Base-by-base conservation (phyloP, 202 grass and related monocot genomes). In the Schoenoplectus tabernaemontani region DNA sequence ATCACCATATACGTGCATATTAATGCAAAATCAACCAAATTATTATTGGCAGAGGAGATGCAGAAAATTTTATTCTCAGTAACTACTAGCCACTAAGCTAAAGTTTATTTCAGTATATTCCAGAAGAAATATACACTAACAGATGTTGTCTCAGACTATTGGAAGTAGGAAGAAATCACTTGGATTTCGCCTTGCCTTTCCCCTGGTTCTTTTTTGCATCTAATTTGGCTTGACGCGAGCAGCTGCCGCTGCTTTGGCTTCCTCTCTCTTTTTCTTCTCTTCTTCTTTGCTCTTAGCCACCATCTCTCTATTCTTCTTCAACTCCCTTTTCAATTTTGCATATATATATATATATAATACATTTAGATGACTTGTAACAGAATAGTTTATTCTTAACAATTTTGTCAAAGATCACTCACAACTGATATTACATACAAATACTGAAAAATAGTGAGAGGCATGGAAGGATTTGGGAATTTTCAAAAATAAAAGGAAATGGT, bases 201-300 rank as follows among this genome's bases (percentile, higher is more conserved):
- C 95, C 91, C 68, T 97, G 93, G n/a, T 92, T 84, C 63, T 98
- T 92, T 90, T 98, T 98, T 0, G 95, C 86, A 28, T 95, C 95
- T 59, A 98, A 83, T 83, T 98, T 98, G 84, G 95, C 91, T 86
- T 98, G 95, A 98, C 64, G 16, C 91, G 86, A 32, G 95, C 95
- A 0, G 91, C 91, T 1, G 95, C 91, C 0, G 91, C 81, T 0
- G 95, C 91, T 74, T 95, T 98, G 13, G 95, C 95, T 76, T 98
- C 95, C 78, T 92, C 95, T 80, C 95, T 89, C 85, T 91, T 98
- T 84, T 83, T 98, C 77, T 95, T 98, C 70, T 92, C 95, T 84
- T 95, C 96, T 59, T 98, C 96, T 79, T 98, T 98, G 70, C 77
- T 82, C 47, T 89, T 86, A 48, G 88, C 96, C 60, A 84, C 76